Evolutionary conservation across 164 flowering plant genomes (phyloP), one percentile per base, ranked within the genome.

Genomic region (Piper longum): DNA sequence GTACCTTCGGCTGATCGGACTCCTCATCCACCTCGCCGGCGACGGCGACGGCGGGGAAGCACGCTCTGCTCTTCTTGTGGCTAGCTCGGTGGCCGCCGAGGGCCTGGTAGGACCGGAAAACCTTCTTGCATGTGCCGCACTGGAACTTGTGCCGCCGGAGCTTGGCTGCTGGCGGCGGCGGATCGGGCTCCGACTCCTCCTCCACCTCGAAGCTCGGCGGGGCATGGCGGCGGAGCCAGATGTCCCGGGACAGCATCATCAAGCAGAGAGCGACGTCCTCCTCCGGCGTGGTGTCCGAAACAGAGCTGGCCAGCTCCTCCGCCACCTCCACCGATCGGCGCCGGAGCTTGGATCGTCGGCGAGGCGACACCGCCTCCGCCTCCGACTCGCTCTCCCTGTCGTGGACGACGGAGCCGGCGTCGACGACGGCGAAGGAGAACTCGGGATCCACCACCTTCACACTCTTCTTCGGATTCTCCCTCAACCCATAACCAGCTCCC

Each of bases 61-160:
- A 71, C 13, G 65, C 55, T 57, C 71, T 83, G 67, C 75, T 73
- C 77, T 82, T 88, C 83, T 83, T 88, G 81, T 91, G 97, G 67
- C 92, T 87, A 9, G 97, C 92, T 63, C 89, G 65, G 71, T 90
- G 97, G 0, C 97, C 97, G 13, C 97, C 97, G 11, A 90, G 65
- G 16, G 97, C 97, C 72, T 90, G 97, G 61, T 87, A 87, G 1
- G 97, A 87, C 56, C 68, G 64, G 44, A 90, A 90, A 12, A 79
- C 71, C 64, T 78, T 86, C 63, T 80, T 78, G 83, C 97, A 90
- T 43, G 95, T 83, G 17, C 86, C 88, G 69, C 97, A 90, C 71
- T 75, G 85, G 76, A 77, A 87, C 70, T 68, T 84, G 12, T 75
- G 78, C 54, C 78, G 61, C 16, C 4, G 45, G 45, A 64, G 26